A percentile compares a stretch with the other conserved stretches of the same genome.
Evolutionary conservation across 352 stramenopile species (phyloP).

Genomic region (Globisporangium irregulare): DNA sequence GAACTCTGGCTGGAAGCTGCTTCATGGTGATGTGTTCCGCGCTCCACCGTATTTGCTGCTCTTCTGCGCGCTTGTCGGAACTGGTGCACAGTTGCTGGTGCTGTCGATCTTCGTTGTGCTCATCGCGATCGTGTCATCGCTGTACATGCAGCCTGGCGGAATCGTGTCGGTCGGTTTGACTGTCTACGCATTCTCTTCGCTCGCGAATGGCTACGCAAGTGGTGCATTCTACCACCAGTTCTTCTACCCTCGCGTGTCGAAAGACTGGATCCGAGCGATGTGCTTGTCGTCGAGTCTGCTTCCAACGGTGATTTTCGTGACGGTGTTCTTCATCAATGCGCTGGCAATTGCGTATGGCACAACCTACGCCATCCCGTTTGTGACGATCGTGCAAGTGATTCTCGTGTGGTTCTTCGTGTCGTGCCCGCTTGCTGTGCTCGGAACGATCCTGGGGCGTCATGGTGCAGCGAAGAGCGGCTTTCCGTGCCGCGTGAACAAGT

Average conservation of each 20-base stretch:
- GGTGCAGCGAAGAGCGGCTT: constrained; percentile 85
- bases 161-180: constrained; percentile 94
- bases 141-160: constrained; percentile 97
- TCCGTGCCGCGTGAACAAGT: constrained; percentile 95
- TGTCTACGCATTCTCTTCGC: constrained; percentile 93
- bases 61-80: constrained; percentile 95
- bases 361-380: constrained; percentile 84
- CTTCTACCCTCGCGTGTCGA: constrained; percentile 90
- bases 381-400: constrained; percentile 89
- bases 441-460: constrained; percentile 96
- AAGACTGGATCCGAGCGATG: constrained; percentile 90
- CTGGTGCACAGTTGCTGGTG: constrained; percentile 94
- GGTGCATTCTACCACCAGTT: constrained; percentile 90
- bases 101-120: constrained; percentile 94
- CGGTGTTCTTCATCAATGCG: constrained; percentile 89
- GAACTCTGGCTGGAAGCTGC: constrained; percentile 94
- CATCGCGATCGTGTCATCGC: constrained; percentile 92
- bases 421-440: constrained; percentile 94
- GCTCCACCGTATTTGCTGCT: constrained; percentile 90
- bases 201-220: constrained; percentile 88
- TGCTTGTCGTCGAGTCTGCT: constrained; percentile 74
- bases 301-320: constrained; percentile 74
- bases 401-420: constrained; percentile 98
- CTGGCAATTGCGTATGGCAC: constrained; percentile 79
- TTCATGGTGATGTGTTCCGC: constrained; percentile 95